Evolutionary conservation across 1,284 basidiomycete genomes (phyloP).

Genomic region (Trichosporon sp.): DNA sequence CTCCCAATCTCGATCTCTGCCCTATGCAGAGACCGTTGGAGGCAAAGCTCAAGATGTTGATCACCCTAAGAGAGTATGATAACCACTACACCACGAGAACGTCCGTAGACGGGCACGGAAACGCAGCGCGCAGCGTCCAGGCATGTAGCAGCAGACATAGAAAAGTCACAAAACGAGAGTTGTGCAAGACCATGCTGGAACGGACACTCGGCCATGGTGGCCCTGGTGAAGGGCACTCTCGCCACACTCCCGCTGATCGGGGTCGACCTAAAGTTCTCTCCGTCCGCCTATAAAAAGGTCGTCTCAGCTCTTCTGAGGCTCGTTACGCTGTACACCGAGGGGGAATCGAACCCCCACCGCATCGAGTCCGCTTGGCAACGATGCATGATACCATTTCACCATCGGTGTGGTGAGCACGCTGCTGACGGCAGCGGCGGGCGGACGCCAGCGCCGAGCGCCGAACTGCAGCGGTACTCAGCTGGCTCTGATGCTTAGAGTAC

Average conservation of each 20-base stretch:
- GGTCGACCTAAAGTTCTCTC: neutral
- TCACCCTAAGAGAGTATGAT: conserved; percentile 1
- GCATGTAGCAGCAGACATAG: neutral
- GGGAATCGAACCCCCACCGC: neutral
- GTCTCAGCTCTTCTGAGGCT: neutral
- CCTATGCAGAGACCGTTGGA: neutral
- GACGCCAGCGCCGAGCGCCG: neutral
- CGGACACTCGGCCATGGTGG: no score
- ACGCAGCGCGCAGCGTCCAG: neutral
- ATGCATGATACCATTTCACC: neutral
- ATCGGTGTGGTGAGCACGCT: neutral
- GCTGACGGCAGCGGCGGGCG: neutral
- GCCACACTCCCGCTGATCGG: no score
- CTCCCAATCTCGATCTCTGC: neutral
- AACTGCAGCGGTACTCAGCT: no score
- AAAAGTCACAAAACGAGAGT: neutral
- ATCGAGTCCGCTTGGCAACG: neutral
- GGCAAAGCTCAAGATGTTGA: neutral
- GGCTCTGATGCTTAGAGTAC: neutral
- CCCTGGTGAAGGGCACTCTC: no score
- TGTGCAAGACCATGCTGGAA: no score
- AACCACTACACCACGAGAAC: conserved; percentile 1
- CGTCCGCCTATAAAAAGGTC: neutral
- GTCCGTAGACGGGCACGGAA: neutral
- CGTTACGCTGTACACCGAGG: neutral